A percentile compares a stretch with the other conserved stretches of the same genome.
phyloP scores from a whole-genome alignment of 495 filamentous ascomycete species.

The Cercophora sp. region DNA sequence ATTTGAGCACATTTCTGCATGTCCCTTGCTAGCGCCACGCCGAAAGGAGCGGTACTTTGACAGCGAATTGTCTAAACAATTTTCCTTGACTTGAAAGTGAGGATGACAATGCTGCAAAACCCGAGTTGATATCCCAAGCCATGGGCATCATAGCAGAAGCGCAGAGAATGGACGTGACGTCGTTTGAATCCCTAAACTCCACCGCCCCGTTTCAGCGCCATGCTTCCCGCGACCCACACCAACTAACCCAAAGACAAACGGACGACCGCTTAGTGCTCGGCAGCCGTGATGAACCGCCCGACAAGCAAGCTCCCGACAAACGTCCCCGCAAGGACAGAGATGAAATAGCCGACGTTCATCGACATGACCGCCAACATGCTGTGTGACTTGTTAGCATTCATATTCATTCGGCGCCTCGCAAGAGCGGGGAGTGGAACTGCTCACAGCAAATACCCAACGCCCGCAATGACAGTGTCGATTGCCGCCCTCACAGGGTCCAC shows the following conservation, averaged over 20 bases:
- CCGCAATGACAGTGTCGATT: conserved; percentile 64
- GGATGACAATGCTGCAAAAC: too few species aligned
- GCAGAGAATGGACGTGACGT: too few species aligned
- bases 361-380: conserved; percentile 99
- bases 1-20: conserved; percentile 31
- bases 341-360: conserved; percentile 93
- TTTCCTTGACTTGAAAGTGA: too few species aligned
- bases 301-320: conserved; percentile 81
- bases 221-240: too few species aligned
- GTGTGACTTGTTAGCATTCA: conserved; percentile 13
- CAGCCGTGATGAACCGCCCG: conserved; percentile 56
- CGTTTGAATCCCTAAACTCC: too few species aligned
- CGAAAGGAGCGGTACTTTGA: conserved; percentile 18
- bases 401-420: too few species aligned
- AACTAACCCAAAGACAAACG: too few species aligned
- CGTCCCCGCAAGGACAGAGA: conserved; percentile 75
- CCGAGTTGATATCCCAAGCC: too few species aligned
- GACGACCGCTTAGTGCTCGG: conserved; percentile 43
- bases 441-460: conserved; percentile 85
- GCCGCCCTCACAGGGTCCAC: conserved; percentile 72
- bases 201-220: too few species aligned
- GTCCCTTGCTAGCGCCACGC: background rate
- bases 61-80: too few species aligned
- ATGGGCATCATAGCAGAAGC: too few species aligned
- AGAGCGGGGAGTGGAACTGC: too few species aligned